Evolutionary conservation across 23 red algal species (phyloP), one percentile per base, ranked within the genome.

Genomic region (Gracilaria gracilis): DNA sequence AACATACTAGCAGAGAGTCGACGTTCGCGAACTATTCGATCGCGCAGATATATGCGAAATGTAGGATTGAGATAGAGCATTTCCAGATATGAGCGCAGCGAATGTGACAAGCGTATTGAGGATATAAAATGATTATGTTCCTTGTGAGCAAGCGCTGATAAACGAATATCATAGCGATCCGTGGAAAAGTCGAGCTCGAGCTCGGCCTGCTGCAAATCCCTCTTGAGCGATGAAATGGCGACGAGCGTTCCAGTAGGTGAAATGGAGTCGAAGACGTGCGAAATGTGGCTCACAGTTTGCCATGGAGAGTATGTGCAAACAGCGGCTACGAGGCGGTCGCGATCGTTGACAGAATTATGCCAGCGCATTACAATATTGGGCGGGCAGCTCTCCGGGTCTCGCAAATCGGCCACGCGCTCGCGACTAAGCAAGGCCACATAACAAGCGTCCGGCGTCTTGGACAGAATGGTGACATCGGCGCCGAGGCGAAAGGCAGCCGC

Each of bases 91-190:
- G 80, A 59, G 61, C 80, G 80, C 12, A 83, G 46, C 11, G 80
- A 83, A 39, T 59, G 36, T 23, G 80, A 83, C 6, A 83, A 57
- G 14, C 80, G 80, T 19, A 61, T 83, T 19, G 55, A 64, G 24
- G 80, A 83, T 24, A 65, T 66, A 34, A 65, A 83, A 25, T 38
- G 53, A 39, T 62, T 64, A 16, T 44, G 67, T 7, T 37, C 21
- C 20, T 37, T 73, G 67, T 44, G 38, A 23, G 67, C 11, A n/a
- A 44, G 67, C 16, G 67, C 11, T 2, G 67, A 37, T 2, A 73
- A 16, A 9, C 80, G 80, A 83, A 83, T 66, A n/a, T 83, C 80
- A 83, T 39, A 25, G 53, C 24, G 80, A 83, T 83, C 55, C 31
- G 80, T 64, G 27, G 27, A 19, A 44, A 64, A 20, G 19, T 64